A percentile compares a stretch with the other conserved stretches of the same genome.
phyloP scores from a whole-genome alignment of 2,329 filamentous ascomycete species.

The Alternaria gansuensis region DNA sequence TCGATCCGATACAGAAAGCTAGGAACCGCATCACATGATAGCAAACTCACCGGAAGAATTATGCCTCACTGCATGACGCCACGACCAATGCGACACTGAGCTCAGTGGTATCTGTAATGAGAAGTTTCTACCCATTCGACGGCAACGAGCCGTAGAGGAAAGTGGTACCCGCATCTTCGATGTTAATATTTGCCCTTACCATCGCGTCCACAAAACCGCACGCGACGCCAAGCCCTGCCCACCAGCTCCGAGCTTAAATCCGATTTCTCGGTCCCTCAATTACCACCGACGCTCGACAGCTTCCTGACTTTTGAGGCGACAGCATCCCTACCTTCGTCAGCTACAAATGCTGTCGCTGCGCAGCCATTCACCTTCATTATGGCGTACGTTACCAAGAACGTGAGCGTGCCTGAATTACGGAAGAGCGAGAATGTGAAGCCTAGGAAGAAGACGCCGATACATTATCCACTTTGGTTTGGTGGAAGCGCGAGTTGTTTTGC shows the following conservation, averaged over 20 bases:
- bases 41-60: constrained; percentile 47
- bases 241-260: constrained; percentile 27
- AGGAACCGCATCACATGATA: constrained; percentile 42
- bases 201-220: constrained; percentile 30
- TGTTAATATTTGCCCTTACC: constrained; percentile 21
- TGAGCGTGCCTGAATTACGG: constrained; percentile 43
- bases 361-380: constrained; percentile 36
- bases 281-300: constrained; percentile 31
- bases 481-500: constrained; percentile 93
- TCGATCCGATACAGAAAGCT: not conserved
- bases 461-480: constrained; percentile 81
- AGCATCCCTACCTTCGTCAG: not conserved
- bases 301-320: constrained; percentile 21
- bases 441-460: constrained; percentile 48
- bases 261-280: constrained; percentile 36
- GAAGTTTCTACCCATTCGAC: constrained; percentile 26
- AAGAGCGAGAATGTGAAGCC: constrained; percentile 56
- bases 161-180: constrained; percentile 39
- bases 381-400: constrained; percentile 53
- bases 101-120: constrained; percentile 18
- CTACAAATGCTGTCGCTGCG: constrained; percentile 41
- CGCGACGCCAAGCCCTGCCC: constrained; percentile 40
- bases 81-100: constrained; percentile 22
- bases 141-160: constrained; percentile 34
- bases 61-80: constrained; percentile 34